Conservation (phyloP, 768 basidiomycete genomes). For the Suillus tomentosus region DNA sequence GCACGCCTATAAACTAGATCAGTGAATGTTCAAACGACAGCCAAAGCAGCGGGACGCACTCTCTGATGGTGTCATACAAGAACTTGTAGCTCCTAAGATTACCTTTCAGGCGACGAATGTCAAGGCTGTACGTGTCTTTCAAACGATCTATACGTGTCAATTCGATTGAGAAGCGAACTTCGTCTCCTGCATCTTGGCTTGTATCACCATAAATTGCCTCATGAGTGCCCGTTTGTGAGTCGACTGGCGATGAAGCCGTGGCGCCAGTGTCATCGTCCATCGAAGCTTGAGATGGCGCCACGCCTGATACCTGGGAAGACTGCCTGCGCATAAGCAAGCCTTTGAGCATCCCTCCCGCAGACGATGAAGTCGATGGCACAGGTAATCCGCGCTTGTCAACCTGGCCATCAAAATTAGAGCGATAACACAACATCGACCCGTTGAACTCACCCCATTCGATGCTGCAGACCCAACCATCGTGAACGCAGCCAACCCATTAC, state of each 20-base stretch:
- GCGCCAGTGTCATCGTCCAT: constrained; percentile 44
- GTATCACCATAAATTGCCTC: constrained; percentile 78
- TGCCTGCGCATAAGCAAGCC: constrained; percentile 90
- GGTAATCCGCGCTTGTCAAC: constrained; percentile 90
- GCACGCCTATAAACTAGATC: constrained; percentile 32
- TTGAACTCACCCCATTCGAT: constrained; percentile 75
- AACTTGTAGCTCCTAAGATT: constrained; percentile 92
- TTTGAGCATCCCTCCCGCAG: constrained; percentile 77
- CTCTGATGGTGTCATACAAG: constrained; percentile 83
- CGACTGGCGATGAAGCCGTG: constrained; percentile 32
- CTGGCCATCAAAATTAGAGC: constrained; percentile 40
- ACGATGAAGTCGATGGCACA: constrained; percentile 72
- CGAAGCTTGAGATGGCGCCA: constrained; percentile 44
- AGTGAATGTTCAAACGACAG: constrained; percentile 13
- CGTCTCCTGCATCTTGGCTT: constrained; percentile 86
- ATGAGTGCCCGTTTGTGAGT: constrained; percentile 36
- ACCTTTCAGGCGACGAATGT: constrained; percentile 91
- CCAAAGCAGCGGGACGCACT: constrained; percentile 51
- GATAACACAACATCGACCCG: constrained; percentile 5
- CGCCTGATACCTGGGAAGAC: constrained; percentile 71
- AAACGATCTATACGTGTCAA: constrained; percentile 88
- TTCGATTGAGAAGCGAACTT: constrained; percentile 96
- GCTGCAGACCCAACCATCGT: constrained; percentile 81
- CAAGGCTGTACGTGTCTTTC: constrained; percentile 88
- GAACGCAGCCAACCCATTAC: constrained; percentile 66